Conservation (phyloP, 805 yeast species). For the Candida montana region DNA sequence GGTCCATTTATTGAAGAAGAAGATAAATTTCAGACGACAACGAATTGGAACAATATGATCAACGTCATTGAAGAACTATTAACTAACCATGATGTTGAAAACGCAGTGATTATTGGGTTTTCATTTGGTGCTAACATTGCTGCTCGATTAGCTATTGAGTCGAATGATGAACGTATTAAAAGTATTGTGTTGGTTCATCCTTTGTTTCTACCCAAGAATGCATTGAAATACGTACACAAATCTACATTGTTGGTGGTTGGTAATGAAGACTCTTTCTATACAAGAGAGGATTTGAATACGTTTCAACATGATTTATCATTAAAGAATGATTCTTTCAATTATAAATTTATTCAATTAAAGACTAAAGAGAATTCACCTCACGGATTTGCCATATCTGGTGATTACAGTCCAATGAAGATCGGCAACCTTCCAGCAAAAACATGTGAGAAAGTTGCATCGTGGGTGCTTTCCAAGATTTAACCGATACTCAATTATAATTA, state of each 20-base stretch:
- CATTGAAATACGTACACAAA: conserved; percentile 4
- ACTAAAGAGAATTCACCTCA: conserved; percentile 29
- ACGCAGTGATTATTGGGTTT: conserved; percentile 20
- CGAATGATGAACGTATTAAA: conserved; percentile 13
- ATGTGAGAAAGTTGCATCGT: conserved; percentile 15
- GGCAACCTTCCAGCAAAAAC: conserved; percentile 27
- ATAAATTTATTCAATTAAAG: conserved; percentile 17
- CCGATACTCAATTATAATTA: not conserved
- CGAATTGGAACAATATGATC: conserved; percentile 17
- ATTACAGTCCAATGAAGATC: conserved; percentile 28
- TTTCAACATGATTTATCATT: conserved; percentile 10
- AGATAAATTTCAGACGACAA: conserved; percentile 14
- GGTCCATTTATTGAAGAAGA: conserved; percentile 16
- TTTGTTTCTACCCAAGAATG: conserved; percentile 18
- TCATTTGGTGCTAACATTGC: conserved; percentile 23
- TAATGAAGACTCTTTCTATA: conserved; percentile 16
- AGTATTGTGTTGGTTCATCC: conserved; percentile 21
- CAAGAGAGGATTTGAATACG: conserved; percentile 9
- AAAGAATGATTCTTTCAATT: conserved; percentile 10
- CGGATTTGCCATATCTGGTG: conserved; percentile 38
- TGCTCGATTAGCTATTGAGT: conserved; percentile 18
- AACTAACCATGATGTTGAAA: conserved; percentile 15
- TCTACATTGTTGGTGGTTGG: conserved; percentile 19
- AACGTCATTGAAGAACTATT: conserved; percentile 17
- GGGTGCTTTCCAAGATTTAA: conserved; percentile 19